A percentile compares a stretch with the other conserved stretches of the same genome.
phyloP scores from a whole-genome alignment of 768 basidiomycete species.

The Termitomyces sp. region DNA sequence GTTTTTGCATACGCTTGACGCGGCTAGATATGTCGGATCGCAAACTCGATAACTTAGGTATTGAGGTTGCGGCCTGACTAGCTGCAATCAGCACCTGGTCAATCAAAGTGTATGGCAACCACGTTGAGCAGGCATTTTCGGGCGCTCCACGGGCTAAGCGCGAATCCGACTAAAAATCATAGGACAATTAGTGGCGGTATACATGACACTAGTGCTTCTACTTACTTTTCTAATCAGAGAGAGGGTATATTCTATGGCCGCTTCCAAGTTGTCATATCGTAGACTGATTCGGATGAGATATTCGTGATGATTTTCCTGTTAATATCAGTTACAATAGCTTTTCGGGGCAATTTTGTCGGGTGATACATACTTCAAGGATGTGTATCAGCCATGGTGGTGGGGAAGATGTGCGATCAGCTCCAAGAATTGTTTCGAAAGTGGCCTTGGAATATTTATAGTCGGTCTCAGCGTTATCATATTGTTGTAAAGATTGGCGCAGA shows the following conservation, averaged over 20 bases:
- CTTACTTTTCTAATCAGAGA: slow-evolving; percentile 70
- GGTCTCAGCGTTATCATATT: slow-evolving; percentile 69
- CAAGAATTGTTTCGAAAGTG: slow-evolving; percentile 73
- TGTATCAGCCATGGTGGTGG: slow-evolving; percentile 85
- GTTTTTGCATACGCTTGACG: slow-evolving; percentile 66
- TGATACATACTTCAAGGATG: slow-evolving; percentile 58
- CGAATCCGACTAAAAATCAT: slow-evolving; percentile 43
- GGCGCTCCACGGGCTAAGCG: slow-evolving; percentile 48
- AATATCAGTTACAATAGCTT: slow-evolving; percentile 4
- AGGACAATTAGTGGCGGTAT: slow-evolving; percentile 7
- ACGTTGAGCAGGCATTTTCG: slow-evolving; percentile 58
- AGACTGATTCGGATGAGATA: slow-evolving; percentile 78
- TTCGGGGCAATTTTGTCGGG: neutral
- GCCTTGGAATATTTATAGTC: slow-evolving; percentile 77
- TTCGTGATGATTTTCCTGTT: slow-evolving; percentile 72
- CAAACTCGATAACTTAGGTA: slow-evolving; percentile 47
- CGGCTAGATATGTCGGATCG: slow-evolving; percentile 59
- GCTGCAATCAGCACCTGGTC: slow-evolving; percentile 77
- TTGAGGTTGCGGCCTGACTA: slow-evolving; percentile 42
- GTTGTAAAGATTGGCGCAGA: slow-evolving; percentile 73
- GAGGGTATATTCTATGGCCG: slow-evolving; percentile 72
- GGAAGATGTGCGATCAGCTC: slow-evolving; percentile 52
- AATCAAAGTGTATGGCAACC: slow-evolving; percentile 81
- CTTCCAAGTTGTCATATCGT: slow-evolving; percentile 74
- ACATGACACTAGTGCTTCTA: slow-evolving; percentile 1